phyloP scores from a whole-genome alignment of 192 early-diverging fungal species.

The Backusella psychrophila region DNA sequence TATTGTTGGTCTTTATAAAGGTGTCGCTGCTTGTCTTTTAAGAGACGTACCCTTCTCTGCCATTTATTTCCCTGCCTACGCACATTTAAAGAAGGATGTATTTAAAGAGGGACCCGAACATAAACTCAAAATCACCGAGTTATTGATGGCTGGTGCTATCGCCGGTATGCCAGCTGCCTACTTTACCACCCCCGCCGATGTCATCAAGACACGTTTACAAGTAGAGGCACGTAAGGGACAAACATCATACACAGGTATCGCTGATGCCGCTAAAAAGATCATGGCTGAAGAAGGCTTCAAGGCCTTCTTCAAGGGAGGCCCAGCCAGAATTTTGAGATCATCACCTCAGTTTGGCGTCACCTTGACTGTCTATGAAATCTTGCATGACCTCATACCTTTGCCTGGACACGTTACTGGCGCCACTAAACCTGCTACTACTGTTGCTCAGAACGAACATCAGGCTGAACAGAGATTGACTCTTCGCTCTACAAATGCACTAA shows the following conservation, averaged over 20 bases:
- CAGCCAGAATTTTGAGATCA: slow-evolving; percentile 86
- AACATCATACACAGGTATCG: slow-evolving; percentile 81
- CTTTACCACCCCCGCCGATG: slow-evolving; percentile 96
- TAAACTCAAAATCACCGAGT: slow-evolving; percentile 60
- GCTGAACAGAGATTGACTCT: slow-evolving; percentile 26
- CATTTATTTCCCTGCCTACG: slow-evolving; percentile 97
- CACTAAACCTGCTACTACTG: background rate
- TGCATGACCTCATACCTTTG: slow-evolving; percentile 67
- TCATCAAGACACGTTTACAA: slow-evolving; percentile 98
- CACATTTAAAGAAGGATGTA: slow-evolving; percentile 91
- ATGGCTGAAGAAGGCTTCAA: slow-evolving; percentile 86
- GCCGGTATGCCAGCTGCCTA: slow-evolving; percentile 98
- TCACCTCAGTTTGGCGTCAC: slow-evolving; percentile 98
- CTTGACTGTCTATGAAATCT: slow-evolving; percentile 87
- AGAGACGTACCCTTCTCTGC: slow-evolving; percentile 97
- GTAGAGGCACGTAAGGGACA: slow-evolving; percentile 89
- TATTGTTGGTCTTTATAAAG: slow-evolving; percentile 92
- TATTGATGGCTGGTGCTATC: slow-evolving; percentile 86
- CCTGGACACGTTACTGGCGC: slow-evolving; percentile 31
- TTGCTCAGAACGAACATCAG: background rate
- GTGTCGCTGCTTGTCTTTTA: slow-evolving; percentile 87
- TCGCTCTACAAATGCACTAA: slow-evolving; percentile 54
- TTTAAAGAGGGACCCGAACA: slow-evolving; percentile 83
- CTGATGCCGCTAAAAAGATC: slow-evolving; percentile 87
- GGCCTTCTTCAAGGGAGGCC: slow-evolving; percentile 97